These are phyloP conservation scores for Fusarium verticillioides DNA, from an alignment of 2,329 filamentous ascomycete species.

Conservation along the genomic window DNA sequence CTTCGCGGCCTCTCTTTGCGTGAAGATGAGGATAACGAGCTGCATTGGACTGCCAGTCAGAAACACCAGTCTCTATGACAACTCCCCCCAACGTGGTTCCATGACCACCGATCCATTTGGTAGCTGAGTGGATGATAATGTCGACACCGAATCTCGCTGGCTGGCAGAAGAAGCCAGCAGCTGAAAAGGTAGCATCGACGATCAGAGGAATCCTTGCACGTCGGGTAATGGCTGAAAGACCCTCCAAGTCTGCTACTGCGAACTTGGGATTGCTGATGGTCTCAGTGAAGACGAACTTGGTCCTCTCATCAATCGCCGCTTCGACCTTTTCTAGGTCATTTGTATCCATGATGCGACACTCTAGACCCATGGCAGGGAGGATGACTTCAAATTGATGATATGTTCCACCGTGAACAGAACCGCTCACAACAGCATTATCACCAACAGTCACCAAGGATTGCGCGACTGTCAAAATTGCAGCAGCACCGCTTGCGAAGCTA, in stretches of 20 bases:
- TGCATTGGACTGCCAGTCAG: constrained; percentile 80
- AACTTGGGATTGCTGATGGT: constrained; percentile 8
- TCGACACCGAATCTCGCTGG: constrained; percentile 64
- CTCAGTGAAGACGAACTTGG: background rate
- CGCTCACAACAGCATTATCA: constrained; percentile 2
- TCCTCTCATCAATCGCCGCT: constrained; percentile 6
- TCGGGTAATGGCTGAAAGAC: background rate
- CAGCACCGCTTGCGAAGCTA: background rate
- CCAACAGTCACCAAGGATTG: background rate
- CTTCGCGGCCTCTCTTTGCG: background rate
- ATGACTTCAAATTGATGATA: constrained; percentile 4
- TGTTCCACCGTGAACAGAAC: constrained; percentile 1
- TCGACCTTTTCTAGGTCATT: background rate
- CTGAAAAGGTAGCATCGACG: constrained; percentile 3
- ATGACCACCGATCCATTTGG: constrained; percentile 97
- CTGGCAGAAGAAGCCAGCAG: background rate
- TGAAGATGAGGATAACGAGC: background rate
- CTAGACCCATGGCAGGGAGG: background rate
- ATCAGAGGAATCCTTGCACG: background rate
- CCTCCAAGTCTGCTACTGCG: constrained; percentile 3
- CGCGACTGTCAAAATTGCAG: background rate
- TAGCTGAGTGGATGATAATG: constrained; percentile 92
- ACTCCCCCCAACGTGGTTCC: constrained; percentile 92
- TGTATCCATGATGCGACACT: constrained; percentile 1
- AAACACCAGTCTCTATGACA: constrained; percentile 87